phyloP scores from a whole-genome alignment of 352 stramenopile genomes.

The Saprolegnia parasitica region DNA sequence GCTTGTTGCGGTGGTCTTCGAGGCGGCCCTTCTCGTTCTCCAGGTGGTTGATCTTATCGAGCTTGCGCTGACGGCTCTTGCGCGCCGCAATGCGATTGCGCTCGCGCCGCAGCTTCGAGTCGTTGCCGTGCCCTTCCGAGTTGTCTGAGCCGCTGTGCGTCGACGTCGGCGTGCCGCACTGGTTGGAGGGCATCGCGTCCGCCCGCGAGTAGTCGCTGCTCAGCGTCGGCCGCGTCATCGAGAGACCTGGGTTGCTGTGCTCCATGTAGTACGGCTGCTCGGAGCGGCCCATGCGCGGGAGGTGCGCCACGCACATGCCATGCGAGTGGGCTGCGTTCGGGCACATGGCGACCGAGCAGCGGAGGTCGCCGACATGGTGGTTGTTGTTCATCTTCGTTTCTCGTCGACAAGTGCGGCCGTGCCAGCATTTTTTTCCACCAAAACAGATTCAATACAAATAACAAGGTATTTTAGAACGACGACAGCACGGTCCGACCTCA shows the following conservation, averaged over 20 bases:
- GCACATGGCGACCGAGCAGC: slow-evolving; percentile 72
- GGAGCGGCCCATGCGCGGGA: slow-evolving; percentile 39
- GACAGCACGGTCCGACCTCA: too few species aligned
- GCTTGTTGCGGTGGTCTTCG: slow-evolving; percentile 81
- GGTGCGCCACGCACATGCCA: slow-evolving; percentile 70
- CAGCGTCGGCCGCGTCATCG: slow-evolving; percentile 7
- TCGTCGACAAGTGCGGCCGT: background rate
- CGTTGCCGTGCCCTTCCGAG: slow-evolving; percentile 49
- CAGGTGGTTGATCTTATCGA: slow-evolving; percentile 82
- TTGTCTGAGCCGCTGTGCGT: slow-evolving; percentile 64
- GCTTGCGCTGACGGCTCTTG: slow-evolving; percentile 78
- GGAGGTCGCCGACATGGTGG: slow-evolving; percentile 15
- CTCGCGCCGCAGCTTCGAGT: slow-evolving; percentile 76
- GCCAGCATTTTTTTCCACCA: background rate
- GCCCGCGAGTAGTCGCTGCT: background rate
- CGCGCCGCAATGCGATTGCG: slow-evolving; percentile 79
- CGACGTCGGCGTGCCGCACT: slow-evolving; percentile 56
- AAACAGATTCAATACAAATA: background rate
- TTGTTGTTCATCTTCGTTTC: slow-evolving; percentile 18
- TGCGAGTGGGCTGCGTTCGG: slow-evolving; percentile 69
- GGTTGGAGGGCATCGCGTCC: background rate
- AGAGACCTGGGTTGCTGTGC: background rate
- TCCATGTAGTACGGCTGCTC: slow-evolving; percentile 9
- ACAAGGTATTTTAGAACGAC: background rate
- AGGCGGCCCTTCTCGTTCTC: slow-evolving; percentile 85